Evolutionary conservation across 1,284 basidiomycete genomes (phyloP).

Genomic region (Golubevia sp.): DNA sequence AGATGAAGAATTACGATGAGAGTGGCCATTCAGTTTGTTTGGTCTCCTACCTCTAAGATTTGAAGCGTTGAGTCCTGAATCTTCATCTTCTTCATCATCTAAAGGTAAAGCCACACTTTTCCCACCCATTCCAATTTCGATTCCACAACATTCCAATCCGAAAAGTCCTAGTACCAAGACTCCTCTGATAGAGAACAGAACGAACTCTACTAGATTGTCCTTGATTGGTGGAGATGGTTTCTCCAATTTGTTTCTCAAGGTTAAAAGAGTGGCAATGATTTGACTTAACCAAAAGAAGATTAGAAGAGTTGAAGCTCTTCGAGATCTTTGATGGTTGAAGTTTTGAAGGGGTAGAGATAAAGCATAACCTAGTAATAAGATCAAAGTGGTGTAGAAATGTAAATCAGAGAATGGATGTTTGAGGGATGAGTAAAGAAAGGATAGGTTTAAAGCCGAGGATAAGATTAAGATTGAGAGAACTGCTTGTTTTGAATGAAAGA

Average conservation of each 20-base stretch:
- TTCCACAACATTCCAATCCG: conserved; percentile 38
- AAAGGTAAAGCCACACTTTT: background rate
- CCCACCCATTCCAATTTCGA: conserved; percentile 29
- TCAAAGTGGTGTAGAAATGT: no score
- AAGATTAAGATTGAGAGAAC: no score
- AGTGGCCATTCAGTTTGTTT: background rate
- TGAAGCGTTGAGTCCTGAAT: conserved; percentile 7
- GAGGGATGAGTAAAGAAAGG: no score
- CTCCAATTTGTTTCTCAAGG: conserved; percentile 63
- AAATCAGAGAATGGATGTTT: no score
- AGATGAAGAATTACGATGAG: background rate
- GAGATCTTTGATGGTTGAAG: conserved; percentile 76
- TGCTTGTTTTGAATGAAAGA: conserved; percentile 40
- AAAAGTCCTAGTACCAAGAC: conserved; percentile 32
- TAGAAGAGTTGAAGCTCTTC: conserved; percentile 75
- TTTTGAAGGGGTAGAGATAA: no score
- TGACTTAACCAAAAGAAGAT: conserved; percentile 85
- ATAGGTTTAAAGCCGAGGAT: no score
- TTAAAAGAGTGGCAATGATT: conserved; percentile 66
- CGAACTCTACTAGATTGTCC: conserved; percentile 20
- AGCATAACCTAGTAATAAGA: no score
- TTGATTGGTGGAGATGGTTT: conserved; percentile 13
- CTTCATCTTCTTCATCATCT: conserved; percentile 7
- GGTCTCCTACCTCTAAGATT: no score
- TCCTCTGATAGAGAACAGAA: conserved; percentile 34